Conservation (phyloP, 306 rosid species). For the Cucurbita ficifolia region DNA sequence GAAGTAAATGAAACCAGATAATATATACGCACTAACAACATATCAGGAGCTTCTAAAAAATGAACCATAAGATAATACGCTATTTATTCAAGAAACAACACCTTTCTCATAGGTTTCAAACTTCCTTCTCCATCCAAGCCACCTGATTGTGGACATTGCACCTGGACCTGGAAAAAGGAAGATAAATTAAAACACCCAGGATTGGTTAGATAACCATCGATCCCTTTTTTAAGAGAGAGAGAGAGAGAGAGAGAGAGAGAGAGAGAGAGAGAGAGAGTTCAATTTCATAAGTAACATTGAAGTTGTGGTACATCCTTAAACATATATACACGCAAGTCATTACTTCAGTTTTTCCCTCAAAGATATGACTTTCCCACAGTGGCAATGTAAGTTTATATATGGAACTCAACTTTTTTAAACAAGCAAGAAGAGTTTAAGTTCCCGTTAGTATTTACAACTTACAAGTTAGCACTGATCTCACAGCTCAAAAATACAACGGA, state of each 20-base stretch:
- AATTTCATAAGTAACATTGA: not conserved
- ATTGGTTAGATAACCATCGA: not conserved
- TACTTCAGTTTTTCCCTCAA: not conserved
- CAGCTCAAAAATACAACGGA: not conserved
- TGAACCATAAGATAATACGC: not conserved
- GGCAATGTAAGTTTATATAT: not conserved
- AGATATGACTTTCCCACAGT: not conserved
- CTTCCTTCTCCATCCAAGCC: slow-evolving; percentile 19
- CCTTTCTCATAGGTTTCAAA: slow-evolving; percentile 38
- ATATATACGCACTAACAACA: not conserved
- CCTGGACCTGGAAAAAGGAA: slow-evolving; percentile 42
- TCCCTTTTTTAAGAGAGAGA: too few species aligned
- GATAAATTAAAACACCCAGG: not conserved
- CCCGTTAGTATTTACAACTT: not conserved
- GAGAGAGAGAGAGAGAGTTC: too few species aligned
- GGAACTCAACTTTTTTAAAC: not conserved
- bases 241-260: too few species aligned
- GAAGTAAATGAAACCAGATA: slow-evolving; percentile 7
- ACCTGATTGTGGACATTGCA: slow-evolving; percentile 22
- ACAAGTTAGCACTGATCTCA: not conserved
- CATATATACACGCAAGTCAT: not conserved
- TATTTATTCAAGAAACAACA: slow-evolving; percentile 12
- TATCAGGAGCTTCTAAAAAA: not conserved
- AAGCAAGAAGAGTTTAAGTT: not conserved
- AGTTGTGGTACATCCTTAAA: not conserved